Evolutionary conservation across 2,329 filamentous ascomycete genomes (phyloP).

Genomic region (Magnaporthiopsis poae): DNA sequence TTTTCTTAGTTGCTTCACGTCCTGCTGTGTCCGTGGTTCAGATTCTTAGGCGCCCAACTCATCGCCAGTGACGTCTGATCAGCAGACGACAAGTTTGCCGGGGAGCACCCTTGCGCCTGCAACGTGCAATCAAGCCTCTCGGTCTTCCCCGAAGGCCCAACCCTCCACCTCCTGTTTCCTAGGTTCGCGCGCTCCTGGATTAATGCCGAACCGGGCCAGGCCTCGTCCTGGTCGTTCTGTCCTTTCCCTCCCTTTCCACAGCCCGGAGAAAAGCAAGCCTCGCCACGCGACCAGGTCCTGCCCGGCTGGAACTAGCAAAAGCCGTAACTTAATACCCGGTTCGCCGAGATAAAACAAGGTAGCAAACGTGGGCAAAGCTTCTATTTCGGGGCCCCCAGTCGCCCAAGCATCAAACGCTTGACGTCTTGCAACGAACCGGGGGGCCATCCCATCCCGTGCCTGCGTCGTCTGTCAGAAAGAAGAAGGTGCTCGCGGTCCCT

Average conservation of each 20-base stretch:
- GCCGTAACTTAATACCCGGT: neutral
- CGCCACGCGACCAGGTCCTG: neutral
- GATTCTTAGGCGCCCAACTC: too few relatives aligned
- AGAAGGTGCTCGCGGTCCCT: neutral
- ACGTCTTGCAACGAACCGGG: constrained; percentile 2
- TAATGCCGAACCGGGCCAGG: neutral
- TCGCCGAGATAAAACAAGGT: too few relatives aligned
- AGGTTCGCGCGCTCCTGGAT: neutral
- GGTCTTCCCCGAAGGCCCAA: neutral
- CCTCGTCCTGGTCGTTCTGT: neutral
- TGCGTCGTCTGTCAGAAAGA: neutral
- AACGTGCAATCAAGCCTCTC: neutral
- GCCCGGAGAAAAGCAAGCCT: neutral
- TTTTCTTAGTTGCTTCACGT: neutral
- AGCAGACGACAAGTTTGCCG: neutral
- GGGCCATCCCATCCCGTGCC: neutral
- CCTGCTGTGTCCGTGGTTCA: neutral
- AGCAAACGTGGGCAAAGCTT: neutral
- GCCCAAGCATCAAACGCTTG: constrained; percentile 1
- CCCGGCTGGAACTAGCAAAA: neutral
- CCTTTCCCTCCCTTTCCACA: neutral
- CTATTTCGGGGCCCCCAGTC: neutral
- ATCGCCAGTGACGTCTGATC: neutral
- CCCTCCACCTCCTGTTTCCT: neutral
- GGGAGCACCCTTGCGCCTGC: neutral